Base-by-base conservation (phyloP, 345 rosid genomes). In the Barbarea vulgaris region DNA sequence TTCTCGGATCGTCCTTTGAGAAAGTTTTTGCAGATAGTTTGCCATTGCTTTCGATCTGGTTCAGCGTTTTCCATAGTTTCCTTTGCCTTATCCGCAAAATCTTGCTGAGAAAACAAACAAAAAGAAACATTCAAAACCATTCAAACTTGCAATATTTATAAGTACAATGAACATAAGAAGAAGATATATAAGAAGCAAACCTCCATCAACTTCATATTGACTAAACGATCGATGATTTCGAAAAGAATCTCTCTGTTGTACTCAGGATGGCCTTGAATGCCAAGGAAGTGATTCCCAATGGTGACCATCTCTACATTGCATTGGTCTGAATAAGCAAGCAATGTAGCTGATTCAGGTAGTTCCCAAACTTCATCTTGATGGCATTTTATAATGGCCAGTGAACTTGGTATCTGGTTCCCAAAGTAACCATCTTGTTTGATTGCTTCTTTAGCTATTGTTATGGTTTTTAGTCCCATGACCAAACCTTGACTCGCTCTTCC, bases 201-300 rank as follows among this genome's bases (percentile, higher is more conserved):
- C 85, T 91, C 71, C 25, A 91, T 85, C 69, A 75, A 64, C 74
- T 85, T 79, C 74, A 64, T 66, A 51, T 24, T 25, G 15, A 86
- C 84, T 36, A 91, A 88, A 13, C 96, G 93, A 57, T 91, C 93
- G 7, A 94, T 87, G 75, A 94, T 87, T 64, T 83, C 82, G 62
- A 18, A 80, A 19, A 94, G 83, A 50, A 94, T 90, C 79, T 90
- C 98, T 39, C 85, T 87, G 78, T 91, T 85, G 87, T 91, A 90
- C 81, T 94, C 98, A 15, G 96, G 97, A 70, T 94, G 97, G 4
- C 98, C 97, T 82, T 94, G 98, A 65, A 94, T 94, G 24, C 89
- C 85, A 9, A 90, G 77, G 55, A 94, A 84, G 64, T 81, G 92
- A 11, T 79, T 70, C 5, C 87, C 92, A 11, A 83, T 37, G 0